Evolutionary conservation across 2,329 filamentous ascomycete species (phyloP).

Genomic region (Seiridium cupressi): DNA sequence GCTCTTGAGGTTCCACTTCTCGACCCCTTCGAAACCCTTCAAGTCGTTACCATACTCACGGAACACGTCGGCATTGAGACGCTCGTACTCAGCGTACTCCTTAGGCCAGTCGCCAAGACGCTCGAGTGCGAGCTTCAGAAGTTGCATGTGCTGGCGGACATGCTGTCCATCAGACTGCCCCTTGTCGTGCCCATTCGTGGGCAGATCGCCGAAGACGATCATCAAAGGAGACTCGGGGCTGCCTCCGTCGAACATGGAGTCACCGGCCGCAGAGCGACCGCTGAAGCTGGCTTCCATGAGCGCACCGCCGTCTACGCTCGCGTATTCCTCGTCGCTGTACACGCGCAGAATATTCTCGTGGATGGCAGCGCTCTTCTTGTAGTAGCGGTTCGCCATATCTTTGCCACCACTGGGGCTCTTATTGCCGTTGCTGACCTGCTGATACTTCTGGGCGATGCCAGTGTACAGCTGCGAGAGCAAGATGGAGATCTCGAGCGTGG

Average conservation of each 20-base stretch:
- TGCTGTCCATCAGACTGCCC: conserved; percentile 25
- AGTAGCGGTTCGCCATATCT: conserved; percentile 34
- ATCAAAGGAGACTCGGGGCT: conserved; percentile 14
- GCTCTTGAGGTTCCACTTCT: conserved; percentile 44
- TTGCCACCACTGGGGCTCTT: conserved; percentile 26
- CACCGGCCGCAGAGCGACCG: conserved; percentile 18
- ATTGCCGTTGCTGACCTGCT: conserved; percentile 26
- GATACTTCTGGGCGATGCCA: conserved; percentile 30
- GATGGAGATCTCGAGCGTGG: conserved; percentile 19
- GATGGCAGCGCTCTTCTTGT: conserved; percentile 32
- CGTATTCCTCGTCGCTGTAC: conserved; percentile 29
- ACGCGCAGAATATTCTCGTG: conserved; percentile 35
- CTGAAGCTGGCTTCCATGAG: conserved; percentile 13
- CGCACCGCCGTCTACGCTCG: conserved; percentile 22
- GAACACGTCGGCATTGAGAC: conserved; percentile 42
- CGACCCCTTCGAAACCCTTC: conserved; percentile 39
- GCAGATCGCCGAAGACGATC: not conserved
- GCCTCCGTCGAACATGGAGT: conserved; percentile 20
- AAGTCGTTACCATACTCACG: conserved; percentile 34
- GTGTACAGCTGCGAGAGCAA: conserved; percentile 21
- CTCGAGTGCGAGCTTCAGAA: conserved; percentile 36
- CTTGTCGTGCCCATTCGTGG: not conserved
- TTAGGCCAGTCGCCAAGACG: conserved; percentile 42
- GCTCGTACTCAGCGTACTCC: conserved; percentile 44
- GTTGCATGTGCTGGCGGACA: conserved; percentile 32